Percentiles rank a stretch among this genome's conserved stretches.
Evolutionary conservation across 441 rosid species (phyloP).

Genomic region (Adansonia madagascariensis): DNA sequence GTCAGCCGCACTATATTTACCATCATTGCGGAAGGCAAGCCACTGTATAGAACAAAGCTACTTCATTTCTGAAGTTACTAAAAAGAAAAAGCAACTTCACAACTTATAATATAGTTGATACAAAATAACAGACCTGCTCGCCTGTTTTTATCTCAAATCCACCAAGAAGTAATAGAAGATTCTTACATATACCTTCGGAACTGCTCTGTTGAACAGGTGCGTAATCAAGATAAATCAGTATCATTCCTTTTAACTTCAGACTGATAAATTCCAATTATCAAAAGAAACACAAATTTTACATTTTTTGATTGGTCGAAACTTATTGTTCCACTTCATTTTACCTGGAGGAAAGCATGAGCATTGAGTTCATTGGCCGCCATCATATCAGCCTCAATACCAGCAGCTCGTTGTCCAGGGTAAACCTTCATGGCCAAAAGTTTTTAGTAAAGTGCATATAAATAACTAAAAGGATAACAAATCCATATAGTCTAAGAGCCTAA

Average conservation of each 20-base stretch:
- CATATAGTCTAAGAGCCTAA: neutral
- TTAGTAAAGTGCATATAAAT: conserved; percentile 21
- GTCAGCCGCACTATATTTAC: conserved; percentile 83
- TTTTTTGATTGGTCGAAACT: conserved; percentile 15
- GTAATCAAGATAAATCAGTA: conserved; percentile 28
- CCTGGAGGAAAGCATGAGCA: conserved; percentile 90
- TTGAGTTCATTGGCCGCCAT: conserved; percentile 97
- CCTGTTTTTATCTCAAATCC: conserved; percentile 90
- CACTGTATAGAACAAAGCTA: conserved; percentile 55
- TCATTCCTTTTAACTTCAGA: conserved; percentile 19
- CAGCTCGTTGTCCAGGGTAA: conserved; percentile 87
- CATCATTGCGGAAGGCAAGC: conserved; percentile 88
- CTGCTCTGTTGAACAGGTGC: conserved; percentile 53
- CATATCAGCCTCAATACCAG: conserved; percentile 86
- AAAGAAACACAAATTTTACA: conserved; percentile 16
- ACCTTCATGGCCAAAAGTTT: conserved; percentile 55
- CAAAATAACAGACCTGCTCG: conserved; percentile 71
- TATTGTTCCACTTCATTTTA: conserved; percentile 30
- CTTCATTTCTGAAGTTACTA: conserved; percentile 29
- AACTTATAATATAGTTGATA: conserved; percentile 25
- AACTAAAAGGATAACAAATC: neutral
- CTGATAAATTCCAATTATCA: conserved; percentile 16
- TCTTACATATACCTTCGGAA: conserved; percentile 56
- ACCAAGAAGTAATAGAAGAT: conserved; percentile 73
- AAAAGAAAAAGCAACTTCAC: conserved; percentile 25